A percentile compares a stretch with the other conserved stretches of the same genome.
These are phyloP conservation scores for Pythium dissotocum DNA, from an alignment of 352 stramenopile genomes.

Conservation along the genomic window DNA sequence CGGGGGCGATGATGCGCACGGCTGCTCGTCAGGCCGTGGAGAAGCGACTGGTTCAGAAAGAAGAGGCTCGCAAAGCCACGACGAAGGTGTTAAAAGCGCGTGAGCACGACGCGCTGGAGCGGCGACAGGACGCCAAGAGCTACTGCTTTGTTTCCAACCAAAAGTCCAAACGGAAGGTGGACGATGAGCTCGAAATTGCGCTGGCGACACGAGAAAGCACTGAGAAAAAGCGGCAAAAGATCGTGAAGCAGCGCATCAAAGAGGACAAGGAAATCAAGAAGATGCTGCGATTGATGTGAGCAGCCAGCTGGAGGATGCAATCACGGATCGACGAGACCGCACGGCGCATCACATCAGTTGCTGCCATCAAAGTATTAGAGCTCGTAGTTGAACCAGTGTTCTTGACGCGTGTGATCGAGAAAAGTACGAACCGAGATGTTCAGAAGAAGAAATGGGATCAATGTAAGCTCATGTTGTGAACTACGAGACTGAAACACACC, in stretches of 20 bases:
- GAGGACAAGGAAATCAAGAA: slow-evolving; percentile 72
- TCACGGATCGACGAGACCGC: no score
- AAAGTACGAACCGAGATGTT: no score
- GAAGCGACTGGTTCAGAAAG: slow-evolving; percentile 30
- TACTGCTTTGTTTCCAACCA: slow-evolving; percentile 71
- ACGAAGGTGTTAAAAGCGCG: slow-evolving; percentile 28
- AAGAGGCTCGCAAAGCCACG: slow-evolving; percentile 35
- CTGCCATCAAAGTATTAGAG: no score
- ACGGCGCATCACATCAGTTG: no score
- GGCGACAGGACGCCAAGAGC: slow-evolving; percentile 64
- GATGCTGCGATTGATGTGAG: slow-evolving; percentile 59
- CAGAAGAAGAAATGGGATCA: no score
- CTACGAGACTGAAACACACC: no score
- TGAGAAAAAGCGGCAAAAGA: slow-evolving; percentile 23
- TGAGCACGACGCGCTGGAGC: slow-evolving; percentile 38
- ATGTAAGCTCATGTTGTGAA: no score
- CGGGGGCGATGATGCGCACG: slow-evolving; percentile 64
- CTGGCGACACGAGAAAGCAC: slow-evolving; percentile 13
- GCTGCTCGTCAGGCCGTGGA: slow-evolving; percentile 50
- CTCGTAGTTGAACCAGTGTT: no score
- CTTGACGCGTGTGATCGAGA: no score
- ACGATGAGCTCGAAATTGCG: slow-evolving; percentile 25
- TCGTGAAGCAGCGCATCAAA: slow-evolving; percentile 41
- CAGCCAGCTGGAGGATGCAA: neutral
- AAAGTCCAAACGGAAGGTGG: slow-evolving; percentile 33